These are phyloP conservation scores for Coemansia sp. DNA, from an alignment of 192 early-diverging fungal species.

Conservation along the genomic window DNA sequence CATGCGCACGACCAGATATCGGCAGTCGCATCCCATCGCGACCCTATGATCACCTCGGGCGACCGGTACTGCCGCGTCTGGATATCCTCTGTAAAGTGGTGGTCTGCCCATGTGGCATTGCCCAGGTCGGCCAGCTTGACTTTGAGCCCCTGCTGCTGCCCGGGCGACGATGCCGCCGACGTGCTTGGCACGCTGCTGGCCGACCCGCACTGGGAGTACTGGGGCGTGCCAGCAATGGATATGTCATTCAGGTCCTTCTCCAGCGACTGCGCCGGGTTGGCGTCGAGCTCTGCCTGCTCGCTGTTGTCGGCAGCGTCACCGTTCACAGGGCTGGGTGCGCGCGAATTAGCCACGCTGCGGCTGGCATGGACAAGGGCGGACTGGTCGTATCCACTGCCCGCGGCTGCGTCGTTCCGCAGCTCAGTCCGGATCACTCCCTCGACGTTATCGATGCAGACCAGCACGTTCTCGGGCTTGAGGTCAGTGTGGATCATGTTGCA, in stretches of 20 bases:
- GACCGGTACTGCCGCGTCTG: conserved; percentile 96
- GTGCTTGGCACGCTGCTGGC: conserved; percentile 5
- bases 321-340: conserved; percentile 34
- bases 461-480: conserved; percentile 95
- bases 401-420: conserved; percentile 20
- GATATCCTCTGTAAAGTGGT: conserved; percentile 94
- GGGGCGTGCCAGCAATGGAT: conserved; percentile 50
- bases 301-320: background rate
- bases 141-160: conserved; percentile 38
- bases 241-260: conserved; percentile 64
- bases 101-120: conserved; percentile 92
- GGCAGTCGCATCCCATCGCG: conserved; percentile 74
- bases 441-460: conserved; percentile 86
- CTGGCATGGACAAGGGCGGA: conserved; percentile 31
- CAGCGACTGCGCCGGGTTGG: conserved; percentile 36
- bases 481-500: conserved; percentile 98
- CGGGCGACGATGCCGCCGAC: conserved; percentile 6
- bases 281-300: background rate
- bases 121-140: conserved; percentile 97
- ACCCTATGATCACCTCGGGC: conserved; percentile 91
- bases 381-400: background rate
- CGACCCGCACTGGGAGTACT: conserved; percentile 1
- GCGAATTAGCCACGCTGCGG: conserved; percentile 47
- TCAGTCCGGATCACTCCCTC: conserved; percentile 63
- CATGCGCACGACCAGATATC: conserved; percentile 95